Evolutionary conservation across 1,139 yeast genomes (phyloP), one percentile per base, ranked within the genome.

Genomic region (Geotrichum cucujoidarum): DNA sequence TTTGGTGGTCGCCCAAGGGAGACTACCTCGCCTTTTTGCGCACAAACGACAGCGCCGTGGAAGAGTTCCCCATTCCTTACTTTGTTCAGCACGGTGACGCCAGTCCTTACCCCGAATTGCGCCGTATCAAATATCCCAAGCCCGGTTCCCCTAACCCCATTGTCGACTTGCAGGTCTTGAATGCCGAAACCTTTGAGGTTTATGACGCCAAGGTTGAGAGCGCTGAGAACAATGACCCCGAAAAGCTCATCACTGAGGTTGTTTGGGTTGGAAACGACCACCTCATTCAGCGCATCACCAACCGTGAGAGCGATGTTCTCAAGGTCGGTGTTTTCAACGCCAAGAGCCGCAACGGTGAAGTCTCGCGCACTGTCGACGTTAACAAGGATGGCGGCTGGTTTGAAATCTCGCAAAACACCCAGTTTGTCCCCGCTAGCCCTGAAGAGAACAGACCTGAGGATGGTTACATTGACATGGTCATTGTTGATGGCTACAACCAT

Each of bases 1-100:
- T 88, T 20, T 92, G 96, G 95, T 92, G 97, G 96, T 75, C 92
- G 13, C 83, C 85, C 0, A 79, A 83, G 57, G 89, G 85, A 53
- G 64, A 77, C 4, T 70, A 73, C 52, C 60, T 92, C 43, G 76
- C 89, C 0, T 92, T 72, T 61, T 73, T 86, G 39, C 73, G 76
- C 35, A 72, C 86, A 16, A 78, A 92, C 62, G 97, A 90, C 56
- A 74, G 89, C 1, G 60, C 69, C 1, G 97, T 92, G 0, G 77
- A 76, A 5, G 73, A 72, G 3, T 82, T 81, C 56, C 76, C 80
- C 13, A 63, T 90, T 35, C 87, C 87, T 45, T 78, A 75, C 55
- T 88, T 77, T 60, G 74, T 77, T 16, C 74, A 75, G 48, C 61
- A 58, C 18, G 51, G 43, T 42, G 59, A 59, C 16, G 60, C 67